Evolutionary conservation across 2,329 filamentous ascomycete species (phyloP), one percentile per base, ranked within the genome.

Genomic region (Ophiostoma sp.): DNA sequence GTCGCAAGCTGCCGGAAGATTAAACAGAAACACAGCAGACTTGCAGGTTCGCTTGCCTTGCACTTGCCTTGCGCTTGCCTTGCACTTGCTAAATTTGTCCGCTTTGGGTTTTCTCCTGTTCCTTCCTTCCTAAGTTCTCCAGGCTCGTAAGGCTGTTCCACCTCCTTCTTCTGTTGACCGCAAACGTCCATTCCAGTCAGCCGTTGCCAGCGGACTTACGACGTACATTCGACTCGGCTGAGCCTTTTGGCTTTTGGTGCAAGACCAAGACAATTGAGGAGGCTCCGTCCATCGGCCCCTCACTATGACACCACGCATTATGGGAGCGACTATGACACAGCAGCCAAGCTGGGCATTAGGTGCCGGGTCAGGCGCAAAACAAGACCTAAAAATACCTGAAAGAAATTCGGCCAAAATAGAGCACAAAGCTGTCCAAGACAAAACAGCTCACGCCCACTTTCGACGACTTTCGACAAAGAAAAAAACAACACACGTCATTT

Each of bases 61-160:
- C 22, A 22, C 50, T 22, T 25, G 22, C 22, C 9, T 52, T 52
- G 36, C 11, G 2, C 39, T 42, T 1, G 6, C 39, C 39, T 12
- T 42, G 39, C 39, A 12, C 39, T 42, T 42, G 39, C 39, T 2
- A 42, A 36, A 39, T 36, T 31, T n/a, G 57, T 19, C 57, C 57
- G 8, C 8, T 19, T 8, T 61, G 28, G 42, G 42, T 48, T 19
- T 48, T 48, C 11, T 48, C 42, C 19, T 17, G 25, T 19, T 57
- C 19, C 19, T n/a, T 31, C 28, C 28, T 39, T 36, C 31, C 8
- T 5, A 11, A 28, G n/a, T 50, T 68, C 17, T 31, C 33, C 22
- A 45, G 59, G 61, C 61, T 28, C 36, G 61, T 68, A 68, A 25
- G 64, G 64, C 64, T 68, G 64, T 68, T 66, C n/a, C 61, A 28